These are phyloP conservation scores for Phytophthora cryptogea DNA, from an alignment of 352 stramenopile genomes.

Conservation along the genomic window DNA sequence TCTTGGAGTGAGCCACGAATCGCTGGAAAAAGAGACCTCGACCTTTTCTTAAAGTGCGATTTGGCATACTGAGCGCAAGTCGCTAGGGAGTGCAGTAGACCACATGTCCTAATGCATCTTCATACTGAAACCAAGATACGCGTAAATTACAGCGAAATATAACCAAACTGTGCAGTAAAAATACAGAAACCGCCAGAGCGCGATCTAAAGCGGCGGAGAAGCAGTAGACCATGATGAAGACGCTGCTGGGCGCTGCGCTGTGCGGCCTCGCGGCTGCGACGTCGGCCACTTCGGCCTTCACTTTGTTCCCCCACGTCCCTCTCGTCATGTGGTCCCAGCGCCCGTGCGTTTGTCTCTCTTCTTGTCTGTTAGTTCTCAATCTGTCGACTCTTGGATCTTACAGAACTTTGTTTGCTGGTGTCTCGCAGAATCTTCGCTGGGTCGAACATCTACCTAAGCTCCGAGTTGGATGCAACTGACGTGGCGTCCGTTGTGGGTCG, in stretches of 20 bases:
- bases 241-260: conserved; percentile 35
- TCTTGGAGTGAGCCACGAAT: conserved; percentile 39
- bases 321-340: conserved; percentile 71
- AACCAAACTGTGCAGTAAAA: background rate
- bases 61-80: background rate
- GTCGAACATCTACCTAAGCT: conserved; percentile 51
- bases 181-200: conserved; percentile 26
- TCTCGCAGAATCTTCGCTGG: conserved; percentile 48
- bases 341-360: conserved; percentile 42
- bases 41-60: conserved; percentile 1
- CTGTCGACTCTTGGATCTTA: conserved; percentile 9
- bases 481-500: conserved; percentile 40
- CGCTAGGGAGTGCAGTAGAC: background rate
- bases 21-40: conserved; percentile 18
- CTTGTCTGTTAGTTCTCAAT: background rate
- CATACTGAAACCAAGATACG: background rate
- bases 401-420: background rate
- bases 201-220: conserved; percentile 30
- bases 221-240: conserved; percentile 27
- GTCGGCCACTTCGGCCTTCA: conserved; percentile 20
- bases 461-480: conserved; percentile 44
- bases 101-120: background rate
- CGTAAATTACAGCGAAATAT: background rate
- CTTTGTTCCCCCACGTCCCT: conserved; percentile 56
- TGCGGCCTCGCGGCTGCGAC: conserved; percentile 26